Evolutionary conservation across 2,329 filamentous ascomycete genomes (phyloP).

Genomic region (Nigrospora osmanthi): DNA sequence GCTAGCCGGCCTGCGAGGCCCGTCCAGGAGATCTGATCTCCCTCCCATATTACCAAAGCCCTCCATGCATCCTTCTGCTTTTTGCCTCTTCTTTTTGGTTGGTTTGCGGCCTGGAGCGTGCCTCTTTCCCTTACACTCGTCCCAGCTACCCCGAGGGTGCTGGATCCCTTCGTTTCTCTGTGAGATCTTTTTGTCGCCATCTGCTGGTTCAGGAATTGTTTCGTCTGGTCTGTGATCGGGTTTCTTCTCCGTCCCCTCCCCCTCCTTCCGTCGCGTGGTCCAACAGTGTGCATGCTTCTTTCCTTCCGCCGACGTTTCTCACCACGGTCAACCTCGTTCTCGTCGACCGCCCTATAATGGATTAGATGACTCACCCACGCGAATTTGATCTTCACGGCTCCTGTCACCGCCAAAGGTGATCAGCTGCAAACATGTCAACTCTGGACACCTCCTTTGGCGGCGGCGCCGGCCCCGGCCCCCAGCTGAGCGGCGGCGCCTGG

Average conservation of each 20-base stretch:
- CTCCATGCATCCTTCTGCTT: constrained; percentile 18
- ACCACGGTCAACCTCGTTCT: neutral
- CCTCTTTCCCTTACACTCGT: constrained; percentile 18
- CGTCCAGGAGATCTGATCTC: constrained; percentile 13
- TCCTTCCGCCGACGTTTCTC: constrained; percentile 12
- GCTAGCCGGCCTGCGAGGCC: neutral
- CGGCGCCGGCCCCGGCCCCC: constrained; percentile 9
- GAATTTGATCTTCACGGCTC: constrained; percentile 11
- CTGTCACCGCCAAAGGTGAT: constrained; percentile 19
- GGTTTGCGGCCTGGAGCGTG: constrained; percentile 19
- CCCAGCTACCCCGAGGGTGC: constrained; percentile 15
- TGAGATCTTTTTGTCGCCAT: constrained; percentile 21
- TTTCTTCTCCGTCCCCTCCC: constrained; percentile 17
- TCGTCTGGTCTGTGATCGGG: constrained; percentile 34
- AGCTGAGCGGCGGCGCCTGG: constrained; percentile 12
- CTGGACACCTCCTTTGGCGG: constrained; percentile 6
- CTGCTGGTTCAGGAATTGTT: constrained; percentile 34
- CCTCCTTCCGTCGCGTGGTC: constrained; percentile 8
- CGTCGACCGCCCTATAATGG: constrained; percentile 13
- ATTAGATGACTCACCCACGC: constrained; percentile 34
- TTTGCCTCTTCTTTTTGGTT: constrained; percentile 21
- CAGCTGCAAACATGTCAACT: constrained; percentile 14
- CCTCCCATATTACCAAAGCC: constrained; percentile 10
- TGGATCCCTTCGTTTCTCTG: constrained; percentile 22
- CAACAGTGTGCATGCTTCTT: constrained; percentile 3